phyloP scores from a whole-genome alignment of 202 grass and related monocot genomes.

The Miscanthus sacchariflorus region DNA sequence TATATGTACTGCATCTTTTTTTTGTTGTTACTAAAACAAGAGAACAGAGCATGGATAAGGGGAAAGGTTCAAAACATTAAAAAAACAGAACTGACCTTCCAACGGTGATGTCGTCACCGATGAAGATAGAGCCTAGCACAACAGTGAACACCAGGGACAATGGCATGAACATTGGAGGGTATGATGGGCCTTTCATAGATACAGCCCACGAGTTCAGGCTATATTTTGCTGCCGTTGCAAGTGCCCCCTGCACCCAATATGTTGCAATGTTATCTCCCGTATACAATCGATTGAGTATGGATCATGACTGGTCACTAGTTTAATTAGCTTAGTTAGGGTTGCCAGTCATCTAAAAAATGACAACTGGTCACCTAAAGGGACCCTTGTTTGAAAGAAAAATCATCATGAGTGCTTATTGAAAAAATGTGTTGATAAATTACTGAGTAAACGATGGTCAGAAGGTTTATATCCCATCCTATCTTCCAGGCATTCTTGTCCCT shows the following conservation, averaged over 20 bases:
- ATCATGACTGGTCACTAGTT: background rate
- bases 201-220: conserved; percentile 58
- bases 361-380: background rate
- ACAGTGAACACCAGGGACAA: conserved; percentile 54
- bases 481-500: conserved; percentile 53
- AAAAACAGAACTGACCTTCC: conserved; percentile 46
- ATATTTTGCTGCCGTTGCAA: conserved; percentile 49
- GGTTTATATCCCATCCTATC: conserved; percentile 60
- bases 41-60: background rate
- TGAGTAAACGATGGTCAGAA: conserved; percentile 51
- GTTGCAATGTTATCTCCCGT: background rate
- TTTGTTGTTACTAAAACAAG: no score
- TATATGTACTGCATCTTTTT: background rate
- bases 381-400: no score
- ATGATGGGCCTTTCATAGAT: conserved; percentile 45
- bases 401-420: background rate
- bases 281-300: background rate
- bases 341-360: background rate
- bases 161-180: conserved; percentile 60
- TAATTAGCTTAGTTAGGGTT: background rate
- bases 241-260: conserved; percentile 19
- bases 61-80: no score
- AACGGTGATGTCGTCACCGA: conserved; percentile 47
- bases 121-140: conserved; percentile 43
- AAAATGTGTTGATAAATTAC: conserved; percentile 21